phyloP scores from a whole-genome alignment of 257 asterid species.

The Solanum pimpinellifolium region DNA sequence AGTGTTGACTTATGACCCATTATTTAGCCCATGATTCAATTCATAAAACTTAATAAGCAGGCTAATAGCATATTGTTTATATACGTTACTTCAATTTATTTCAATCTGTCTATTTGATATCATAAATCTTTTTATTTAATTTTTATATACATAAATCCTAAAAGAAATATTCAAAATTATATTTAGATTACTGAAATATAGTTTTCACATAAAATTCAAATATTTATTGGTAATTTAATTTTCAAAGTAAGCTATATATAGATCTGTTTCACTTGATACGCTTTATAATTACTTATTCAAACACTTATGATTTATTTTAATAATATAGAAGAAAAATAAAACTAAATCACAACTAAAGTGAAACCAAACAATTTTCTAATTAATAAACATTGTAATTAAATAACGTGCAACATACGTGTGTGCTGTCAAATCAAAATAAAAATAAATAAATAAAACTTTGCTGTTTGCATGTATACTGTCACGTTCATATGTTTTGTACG shows the following conservation, averaged over 20 bases:
- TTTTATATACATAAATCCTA: background rate
- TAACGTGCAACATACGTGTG: background rate
- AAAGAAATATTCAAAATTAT: background rate
- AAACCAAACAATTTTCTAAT: background rate
- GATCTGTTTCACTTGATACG: background rate
- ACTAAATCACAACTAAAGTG: background rate
- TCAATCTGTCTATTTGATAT: background rate
- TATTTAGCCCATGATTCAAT: too few relatives aligned
- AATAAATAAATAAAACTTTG: background rate
- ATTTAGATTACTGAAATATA: background rate
- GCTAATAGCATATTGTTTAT: too few relatives aligned
- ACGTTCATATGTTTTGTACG: background rate
- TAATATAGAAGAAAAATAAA: background rate
- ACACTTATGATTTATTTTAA: background rate
- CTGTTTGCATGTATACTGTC: background rate
- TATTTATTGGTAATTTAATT: too few relatives aligned
- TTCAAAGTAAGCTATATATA: background rate
- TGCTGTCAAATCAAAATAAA: background rate
- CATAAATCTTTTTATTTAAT: background rate
- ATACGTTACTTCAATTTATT: background rate
- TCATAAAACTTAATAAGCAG: too few relatives aligned
- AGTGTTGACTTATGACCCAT: background rate
- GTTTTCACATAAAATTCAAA: background rate
- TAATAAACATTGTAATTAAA: background rate
- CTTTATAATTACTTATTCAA: background rate